Percentiles rank a stretch among this genome's conserved stretches.
phyloP scores from a whole-genome alignment of 2,329 filamentous ascomycete species.

The Sclerotinia minor region DNA sequence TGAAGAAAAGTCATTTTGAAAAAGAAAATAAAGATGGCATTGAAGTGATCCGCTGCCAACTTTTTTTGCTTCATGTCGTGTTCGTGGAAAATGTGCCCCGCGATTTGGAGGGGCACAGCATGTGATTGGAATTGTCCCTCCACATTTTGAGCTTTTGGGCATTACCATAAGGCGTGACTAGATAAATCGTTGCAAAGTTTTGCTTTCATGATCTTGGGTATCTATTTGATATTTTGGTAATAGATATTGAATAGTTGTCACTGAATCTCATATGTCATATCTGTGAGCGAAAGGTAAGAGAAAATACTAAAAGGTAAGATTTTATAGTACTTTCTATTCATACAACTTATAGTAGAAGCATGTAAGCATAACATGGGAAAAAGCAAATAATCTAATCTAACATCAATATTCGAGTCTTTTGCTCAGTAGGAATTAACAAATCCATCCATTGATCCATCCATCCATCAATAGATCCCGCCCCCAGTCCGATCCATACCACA shows the following conservation, averaged over 20 bases:
- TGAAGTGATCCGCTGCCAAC: constrained; percentile 8
- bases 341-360: constrained; percentile 5
- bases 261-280: background rate
- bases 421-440: background rate
- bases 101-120: constrained; percentile 14
- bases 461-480: background rate
- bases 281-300: background rate
- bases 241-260: background rate
- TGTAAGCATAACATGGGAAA: background rate
- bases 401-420: background rate
- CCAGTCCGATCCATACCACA: background rate
- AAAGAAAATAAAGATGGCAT: background rate
- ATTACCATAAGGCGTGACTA: background rate
- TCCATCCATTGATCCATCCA: background rate
- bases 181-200: background rate
- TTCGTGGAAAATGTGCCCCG: constrained; percentile 1
- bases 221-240: background rate
- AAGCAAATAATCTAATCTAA: background rate
- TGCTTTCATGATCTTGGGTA: background rate
- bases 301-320: background rate
- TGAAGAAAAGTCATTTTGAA: background rate
- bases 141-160: background rate
- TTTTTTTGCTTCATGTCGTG: constrained; percentile 1
- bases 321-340: background rate
- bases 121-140: constrained; percentile 1